Conservation (phyloP, 768 basidiomycete species). For the Leucosporidium yakuticum region DNA sequence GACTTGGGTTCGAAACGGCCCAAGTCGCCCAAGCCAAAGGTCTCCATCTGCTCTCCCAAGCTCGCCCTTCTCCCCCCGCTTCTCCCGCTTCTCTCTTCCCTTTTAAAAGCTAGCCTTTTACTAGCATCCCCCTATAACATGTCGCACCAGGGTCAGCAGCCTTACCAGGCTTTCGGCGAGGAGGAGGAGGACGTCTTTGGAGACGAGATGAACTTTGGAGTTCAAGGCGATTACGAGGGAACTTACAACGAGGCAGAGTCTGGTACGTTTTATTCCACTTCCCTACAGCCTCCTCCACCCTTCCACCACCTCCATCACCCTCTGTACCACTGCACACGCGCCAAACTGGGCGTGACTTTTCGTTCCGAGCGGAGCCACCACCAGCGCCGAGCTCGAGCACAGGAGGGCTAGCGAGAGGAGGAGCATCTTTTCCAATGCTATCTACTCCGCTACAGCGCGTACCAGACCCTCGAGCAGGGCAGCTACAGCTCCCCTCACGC, state of each 20-base stretch:
- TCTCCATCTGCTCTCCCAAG: too few species aligned
- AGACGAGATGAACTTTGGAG: conserved; percentile 1
- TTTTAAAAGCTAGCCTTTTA: too few species aligned
- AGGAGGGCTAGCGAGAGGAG: background rate
- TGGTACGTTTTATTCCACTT: background rate
- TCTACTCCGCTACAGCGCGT: background rate
- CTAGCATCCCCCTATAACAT: too few species aligned
- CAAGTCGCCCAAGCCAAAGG: too few species aligned
- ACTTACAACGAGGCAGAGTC: conserved; percentile 4
- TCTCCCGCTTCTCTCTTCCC: too few species aligned
- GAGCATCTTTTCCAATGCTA: background rate
- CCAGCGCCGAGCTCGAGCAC: background rate
- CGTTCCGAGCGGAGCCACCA: background rate
- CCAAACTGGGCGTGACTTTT: background rate
- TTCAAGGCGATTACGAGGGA: conserved; percentile 1
- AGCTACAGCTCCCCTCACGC: background rate
- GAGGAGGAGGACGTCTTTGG: conserved; percentile 9
- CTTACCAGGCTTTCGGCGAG: too few species aligned
- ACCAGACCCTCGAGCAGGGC: background rate
- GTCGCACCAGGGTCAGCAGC: too few species aligned
- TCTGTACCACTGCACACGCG: too few species aligned
- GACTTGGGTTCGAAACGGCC: too few species aligned
- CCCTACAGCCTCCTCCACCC: background rate
- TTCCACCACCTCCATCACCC: background rate
- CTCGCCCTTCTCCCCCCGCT: too few species aligned